Base-by-base conservation (phyloP, 1,139 yeast genomes). In the Saccharomyces hybrid region DNA sequence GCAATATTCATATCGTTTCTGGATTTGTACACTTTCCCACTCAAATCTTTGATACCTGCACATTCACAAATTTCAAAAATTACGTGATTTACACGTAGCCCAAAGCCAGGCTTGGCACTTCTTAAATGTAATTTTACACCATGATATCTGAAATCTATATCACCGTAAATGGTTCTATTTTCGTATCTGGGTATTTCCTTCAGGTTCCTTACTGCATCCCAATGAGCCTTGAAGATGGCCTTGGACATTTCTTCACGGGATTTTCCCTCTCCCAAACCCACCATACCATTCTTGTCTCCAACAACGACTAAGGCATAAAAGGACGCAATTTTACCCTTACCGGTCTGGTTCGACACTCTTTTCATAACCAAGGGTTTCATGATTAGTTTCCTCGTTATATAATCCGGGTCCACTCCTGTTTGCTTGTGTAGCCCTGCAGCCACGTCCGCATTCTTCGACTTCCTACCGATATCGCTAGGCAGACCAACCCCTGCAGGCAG, bases 241-340 rank as follows among this genome's bases (percentile, higher is more conserved):
- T 81, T 80, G 56, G 87, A 76, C 73, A 86, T 82, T 58, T 88
- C 90, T 58, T 82, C 85, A 63, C 90, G 78, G 56, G 93, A 91
- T 68, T 88, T 88, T 57, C 99, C 99, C 72, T 90, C 96, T 54
- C 99, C 99, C 52, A 91, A 76, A 49, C 99, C 99, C 58, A 91
- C 77, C 84, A 90, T 88, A 59, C 99, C 99, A 61, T 87, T 86
- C 57, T 84, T 80, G 72, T 95, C 96, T 50, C 99, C 99, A 7
- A 87, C 97, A 46, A 91, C 88, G 8, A 91, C 95, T 65, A 93
- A 73, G 1, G 91, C 87, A 70, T 88, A 93, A 70, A 84, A 86
- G 50, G 90, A 83, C 50, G 86, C 83, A 61, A 89, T 88, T 70
- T 91, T 93, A 69, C 99, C 99, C 76, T 90, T 88, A 50, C 91